Evolutionary conservation across 1,284 basidiomycete genomes (phyloP).

Genomic region (Entoloma clypeatum): DNA sequence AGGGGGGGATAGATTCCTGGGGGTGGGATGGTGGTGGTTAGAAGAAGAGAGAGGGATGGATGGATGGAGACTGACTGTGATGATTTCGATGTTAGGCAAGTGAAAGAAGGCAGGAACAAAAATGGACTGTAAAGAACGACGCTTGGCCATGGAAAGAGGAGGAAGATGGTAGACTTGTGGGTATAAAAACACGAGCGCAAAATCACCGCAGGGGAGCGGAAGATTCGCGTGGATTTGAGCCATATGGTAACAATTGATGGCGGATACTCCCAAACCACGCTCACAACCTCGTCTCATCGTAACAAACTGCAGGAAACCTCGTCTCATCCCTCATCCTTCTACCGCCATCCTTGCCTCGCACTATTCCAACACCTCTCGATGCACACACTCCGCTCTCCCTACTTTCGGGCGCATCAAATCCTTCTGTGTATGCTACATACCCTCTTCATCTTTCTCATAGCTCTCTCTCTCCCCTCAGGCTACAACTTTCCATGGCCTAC

Average conservation of each 20-base stretch:
- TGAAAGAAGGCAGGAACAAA: slow-evolving; percentile 43
- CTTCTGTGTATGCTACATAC: slow-evolving; percentile 38
- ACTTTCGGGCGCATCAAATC: slow-evolving; percentile 36
- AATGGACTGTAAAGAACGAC: slow-evolving; percentile 46
- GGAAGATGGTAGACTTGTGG: too few relatives aligned
- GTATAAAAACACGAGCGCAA: too few relatives aligned
- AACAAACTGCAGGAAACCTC: slow-evolving; percentile 20
- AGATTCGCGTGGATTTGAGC: slow-evolving; percentile 14
- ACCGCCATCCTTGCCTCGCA: slow-evolving; percentile 21
- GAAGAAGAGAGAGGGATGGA: slow-evolving; percentile 4
- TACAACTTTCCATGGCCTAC: slow-evolving; percentile 27
- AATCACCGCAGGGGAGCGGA: too few relatives aligned
- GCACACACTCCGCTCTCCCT: slow-evolving; percentile 25
- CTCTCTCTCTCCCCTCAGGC: slow-evolving; percentile 25
- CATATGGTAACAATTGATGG: slow-evolving; percentile 21
- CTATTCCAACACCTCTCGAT: slow-evolving; percentile 32
- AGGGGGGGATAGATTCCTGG: slow-evolving; percentile 12
- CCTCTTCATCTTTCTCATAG: slow-evolving; percentile 2
- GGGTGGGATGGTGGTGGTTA: slow-evolving; percentile 11
- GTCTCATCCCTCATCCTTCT: slow-evolving; percentile 20
- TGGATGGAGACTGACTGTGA: slow-evolving; percentile 6
- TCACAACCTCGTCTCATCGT: slow-evolving; percentile 8
- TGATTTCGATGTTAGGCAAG: slow-evolving; percentile 13
- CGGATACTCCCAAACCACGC: slow-evolving; percentile 10
- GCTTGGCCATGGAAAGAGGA: slow-evolving; percentile 28